Conservation (phyloP, 495 filamentous ascomycete genomes). For the Jackrogersella multiformis region DNA sequence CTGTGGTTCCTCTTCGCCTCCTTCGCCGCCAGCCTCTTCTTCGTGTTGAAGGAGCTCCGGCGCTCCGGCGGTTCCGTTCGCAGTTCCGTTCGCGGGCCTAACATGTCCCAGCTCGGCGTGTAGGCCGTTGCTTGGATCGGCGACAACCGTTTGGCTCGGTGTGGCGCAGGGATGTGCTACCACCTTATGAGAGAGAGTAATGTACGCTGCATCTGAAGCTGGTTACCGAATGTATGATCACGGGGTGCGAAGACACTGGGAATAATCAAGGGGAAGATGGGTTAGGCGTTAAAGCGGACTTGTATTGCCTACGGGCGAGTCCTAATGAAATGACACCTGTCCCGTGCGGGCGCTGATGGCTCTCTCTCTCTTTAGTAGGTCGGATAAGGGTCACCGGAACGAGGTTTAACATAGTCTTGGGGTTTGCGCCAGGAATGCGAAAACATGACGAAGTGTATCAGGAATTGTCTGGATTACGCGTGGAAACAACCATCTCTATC, state of each 20-base stretch:
- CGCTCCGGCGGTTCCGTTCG: constrained; percentile 53
- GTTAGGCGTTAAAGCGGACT: constrained; percentile 16
- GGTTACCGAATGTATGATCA: constrained; percentile 21
- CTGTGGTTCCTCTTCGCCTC: constrained; percentile 60
- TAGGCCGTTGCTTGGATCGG: constrained; percentile 40
- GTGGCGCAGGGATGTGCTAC: constrained; percentile 15
- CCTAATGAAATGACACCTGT: not conserved
- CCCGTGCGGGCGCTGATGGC: not conserved
- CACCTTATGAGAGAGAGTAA: constrained; percentile 22
- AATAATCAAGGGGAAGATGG: constrained; percentile 4
- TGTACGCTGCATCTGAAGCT: not conserved
- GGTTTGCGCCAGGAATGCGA: constrained; percentile 13
- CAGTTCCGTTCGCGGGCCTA: constrained; percentile 53
- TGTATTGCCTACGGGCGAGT: not conserved
- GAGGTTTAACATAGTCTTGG: not conserved
- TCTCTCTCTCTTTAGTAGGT: too few relatives aligned
- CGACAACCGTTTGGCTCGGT: not conserved
- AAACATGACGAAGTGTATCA: constrained; percentile 4
- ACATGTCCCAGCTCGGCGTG: constrained; percentile 59
- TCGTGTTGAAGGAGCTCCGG: constrained; percentile 51
- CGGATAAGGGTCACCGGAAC: too few relatives aligned
- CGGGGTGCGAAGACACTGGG: not conserved
- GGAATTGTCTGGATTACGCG: constrained; percentile 12
- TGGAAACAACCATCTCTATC: constrained; percentile 8
- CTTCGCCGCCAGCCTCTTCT: constrained; percentile 47